Evolutionary conservation across 2,329 filamentous ascomycete genomes (phyloP), one percentile per base, ranked within the genome.

Genomic region (Purpureocillium takamizusanense): DNA sequence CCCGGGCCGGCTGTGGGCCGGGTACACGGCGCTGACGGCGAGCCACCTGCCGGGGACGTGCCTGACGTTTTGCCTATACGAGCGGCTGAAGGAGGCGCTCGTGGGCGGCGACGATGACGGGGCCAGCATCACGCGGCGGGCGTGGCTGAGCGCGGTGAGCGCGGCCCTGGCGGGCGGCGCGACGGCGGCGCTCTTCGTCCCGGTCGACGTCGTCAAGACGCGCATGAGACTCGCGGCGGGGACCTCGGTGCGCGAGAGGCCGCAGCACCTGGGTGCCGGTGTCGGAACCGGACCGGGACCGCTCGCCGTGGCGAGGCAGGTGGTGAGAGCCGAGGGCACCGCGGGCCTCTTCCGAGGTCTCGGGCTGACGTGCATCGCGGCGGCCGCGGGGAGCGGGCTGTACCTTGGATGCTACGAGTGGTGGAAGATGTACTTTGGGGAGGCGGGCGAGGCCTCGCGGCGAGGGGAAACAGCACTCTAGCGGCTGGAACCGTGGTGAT

Each of bases 181-280:
- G 4, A 27, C 37, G 12, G 38, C 39, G 3, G 35, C 32, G 2
- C n/a, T 48, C 6, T 48, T 48, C 29, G 46, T 48, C 11, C 45
- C 46, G 1, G 39, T 46, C 3, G 46, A 48, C 27, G 43, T 48
- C 2, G 45, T 48, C 18, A 47, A 46, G 37, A 48, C 46, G 12
- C 34, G 45, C 10, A 48, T 47, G 45, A 44, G 45, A 17, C 43
- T 48, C 5, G 43, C 43, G 2, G 46, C 42, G 7, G 44, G 46
- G 0, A 18, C 21, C 6, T 6, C 21, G 21, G 21, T 25, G 6
- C 21, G 21, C 6, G 10, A 25, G 10, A 10, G 21, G 21, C 6
- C 5, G 21, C 21, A 25, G n/a, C n/a, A n/a, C n/a, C n/a, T n/a
- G n/a, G n/a, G n/a, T n/a, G n/a, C 10, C 21, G 21, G 21, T 10